phyloP scores from a whole-genome alignment of 2,329 filamentous ascomycete genomes.

The Diaporthe citri region DNA sequence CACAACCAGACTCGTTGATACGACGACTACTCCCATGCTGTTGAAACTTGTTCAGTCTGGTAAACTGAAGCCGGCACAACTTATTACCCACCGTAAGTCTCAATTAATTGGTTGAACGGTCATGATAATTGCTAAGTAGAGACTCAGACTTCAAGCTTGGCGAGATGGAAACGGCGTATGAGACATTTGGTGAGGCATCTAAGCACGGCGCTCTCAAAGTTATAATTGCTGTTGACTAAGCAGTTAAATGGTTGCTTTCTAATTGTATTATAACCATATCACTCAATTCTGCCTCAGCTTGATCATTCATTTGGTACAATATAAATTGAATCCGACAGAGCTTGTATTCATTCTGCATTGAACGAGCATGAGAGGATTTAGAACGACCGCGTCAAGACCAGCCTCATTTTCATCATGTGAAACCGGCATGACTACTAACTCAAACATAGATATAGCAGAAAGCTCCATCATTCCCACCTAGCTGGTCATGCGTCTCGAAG shows the following conservation, averaged over 20 bases:
- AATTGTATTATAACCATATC: too few species aligned
- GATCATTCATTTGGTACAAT: too few species aligned
- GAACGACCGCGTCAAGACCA: background rate
- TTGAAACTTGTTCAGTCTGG: constrained; percentile 58
- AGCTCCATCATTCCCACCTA: constrained; percentile 45
- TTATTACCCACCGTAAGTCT: constrained; percentile 60
- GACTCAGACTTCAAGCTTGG: constrained; percentile 54
- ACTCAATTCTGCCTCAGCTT: too few species aligned
- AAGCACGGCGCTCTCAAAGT: constrained; percentile 59
- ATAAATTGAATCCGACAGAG: too few species aligned
- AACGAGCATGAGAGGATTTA: background rate
- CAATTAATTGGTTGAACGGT: background rate
- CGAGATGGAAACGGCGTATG: constrained; percentile 59
- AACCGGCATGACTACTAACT: background rate
- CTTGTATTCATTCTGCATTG: too few species aligned
- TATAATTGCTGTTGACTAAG: constrained; percentile 51
- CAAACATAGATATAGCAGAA: constrained; percentile 49
- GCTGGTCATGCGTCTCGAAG: constrained; percentile 45
- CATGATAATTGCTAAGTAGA: background rate
- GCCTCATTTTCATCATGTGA: background rate
- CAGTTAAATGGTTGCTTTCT: background rate
- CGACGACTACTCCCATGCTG: constrained; percentile 61
- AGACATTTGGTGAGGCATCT: constrained; percentile 56
- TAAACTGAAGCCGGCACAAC: constrained; percentile 54
- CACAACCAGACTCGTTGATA: constrained; percentile 62